Conservation (phyloP, 2,329 filamentous ascomycete species). For the Nothophoma quercina region DNA sequence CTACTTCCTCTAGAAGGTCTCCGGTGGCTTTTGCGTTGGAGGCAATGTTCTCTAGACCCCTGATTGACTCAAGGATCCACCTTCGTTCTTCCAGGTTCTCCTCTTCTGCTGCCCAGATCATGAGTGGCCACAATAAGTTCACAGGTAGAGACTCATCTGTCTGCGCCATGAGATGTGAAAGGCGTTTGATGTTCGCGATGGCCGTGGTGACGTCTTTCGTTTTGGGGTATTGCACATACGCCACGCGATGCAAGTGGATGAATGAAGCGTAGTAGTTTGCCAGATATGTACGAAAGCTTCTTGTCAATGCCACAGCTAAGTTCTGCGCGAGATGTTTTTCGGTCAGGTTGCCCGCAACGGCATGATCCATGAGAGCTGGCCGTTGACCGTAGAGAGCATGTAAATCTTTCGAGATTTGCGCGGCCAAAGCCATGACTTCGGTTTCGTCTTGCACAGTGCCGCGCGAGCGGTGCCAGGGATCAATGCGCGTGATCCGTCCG, state of each 20-base stretch:
- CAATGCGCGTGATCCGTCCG: slow-evolving; percentile 64
- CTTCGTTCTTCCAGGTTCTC: slow-evolving; percentile 57
- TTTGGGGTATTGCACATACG: slow-evolving; percentile 62
- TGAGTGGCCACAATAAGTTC: slow-evolving; percentile 65
- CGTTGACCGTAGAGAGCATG: slow-evolving; percentile 60
- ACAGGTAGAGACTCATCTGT: slow-evolving; percentile 59
- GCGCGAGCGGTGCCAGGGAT: slow-evolving; percentile 63
- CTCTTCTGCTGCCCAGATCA: slow-evolving; percentile 65
- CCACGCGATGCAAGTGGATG: slow-evolving; percentile 65
- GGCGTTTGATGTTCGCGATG: slow-evolving; percentile 58
- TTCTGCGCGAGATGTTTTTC: slow-evolving; percentile 59
- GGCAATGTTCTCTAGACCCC: slow-evolving; percentile 48
- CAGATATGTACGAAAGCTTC: slow-evolving; percentile 63
- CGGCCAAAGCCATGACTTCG: slow-evolving; percentile 64
- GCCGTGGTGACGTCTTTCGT: slow-evolving; percentile 60
- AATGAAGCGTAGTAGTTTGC: slow-evolving; percentile 65
- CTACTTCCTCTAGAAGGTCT: slow-evolving; percentile 51
- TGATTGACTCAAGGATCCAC: slow-evolving; percentile 62
- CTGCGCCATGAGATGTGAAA: slow-evolving; percentile 57
- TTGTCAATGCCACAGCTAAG: slow-evolving; percentile 60
- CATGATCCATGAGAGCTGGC: slow-evolving; percentile 64
- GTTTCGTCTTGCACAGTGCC: slow-evolving; percentile 66
- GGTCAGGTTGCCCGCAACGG: slow-evolving; percentile 60
- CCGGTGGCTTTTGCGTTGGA: slow-evolving; percentile 52
- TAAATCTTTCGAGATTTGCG: slow-evolving; percentile 60